Conservation (phyloP, 1,284 basidiomycete genomes). For the Naganishia sp. region DNA sequence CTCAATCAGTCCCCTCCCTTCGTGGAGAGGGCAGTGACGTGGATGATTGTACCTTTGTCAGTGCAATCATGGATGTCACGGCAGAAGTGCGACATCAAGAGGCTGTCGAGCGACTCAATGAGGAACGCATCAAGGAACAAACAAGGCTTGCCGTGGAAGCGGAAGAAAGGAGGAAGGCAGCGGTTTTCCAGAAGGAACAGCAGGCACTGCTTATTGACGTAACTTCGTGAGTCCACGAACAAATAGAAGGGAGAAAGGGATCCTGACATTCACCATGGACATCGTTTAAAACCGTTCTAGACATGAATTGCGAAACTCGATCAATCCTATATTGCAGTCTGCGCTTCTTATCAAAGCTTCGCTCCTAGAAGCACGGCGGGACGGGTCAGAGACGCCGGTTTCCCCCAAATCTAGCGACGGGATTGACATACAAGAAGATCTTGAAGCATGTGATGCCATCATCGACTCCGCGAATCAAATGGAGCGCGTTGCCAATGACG, state of each 20-base stretch:
- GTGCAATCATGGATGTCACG: slow-evolving; percentile 31
- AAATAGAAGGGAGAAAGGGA: too few species aligned
- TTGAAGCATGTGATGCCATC: slow-evolving; percentile 34
- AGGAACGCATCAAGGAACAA: slow-evolving; percentile 21
- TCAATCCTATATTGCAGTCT: slow-evolving; percentile 33
- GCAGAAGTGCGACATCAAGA: slow-evolving; percentile 18
- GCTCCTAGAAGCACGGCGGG: slow-evolving; percentile 8
- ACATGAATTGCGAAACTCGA: slow-evolving; percentile 30
- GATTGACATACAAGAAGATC: slow-evolving; percentile 26
- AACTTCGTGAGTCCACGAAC: slow-evolving; percentile 3
- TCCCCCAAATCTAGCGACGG: not conserved
- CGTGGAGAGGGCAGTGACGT: not conserved
- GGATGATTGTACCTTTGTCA: slow-evolving; percentile 17
- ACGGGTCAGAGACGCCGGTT: not conserved
- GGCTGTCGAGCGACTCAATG: slow-evolving; percentile 21
- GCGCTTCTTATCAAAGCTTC: slow-evolving; percentile 26
- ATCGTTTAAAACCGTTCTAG: not conserved
- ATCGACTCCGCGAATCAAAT: slow-evolving; percentile 33
- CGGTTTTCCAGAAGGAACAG: slow-evolving; percentile 32
- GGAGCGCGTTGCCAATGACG: slow-evolving; percentile 33
- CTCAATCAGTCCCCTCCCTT: slow-evolving; percentile 9
- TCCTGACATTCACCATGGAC: too few species aligned
- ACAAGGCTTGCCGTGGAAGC: slow-evolving; percentile 21
- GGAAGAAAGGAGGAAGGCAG: slow-evolving; percentile 28
- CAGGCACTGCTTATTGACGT: slow-evolving; percentile 29